Conservation (phyloP, 2,329 filamentous ascomycete species). For the Colletotrichum graminicola region DNA sequence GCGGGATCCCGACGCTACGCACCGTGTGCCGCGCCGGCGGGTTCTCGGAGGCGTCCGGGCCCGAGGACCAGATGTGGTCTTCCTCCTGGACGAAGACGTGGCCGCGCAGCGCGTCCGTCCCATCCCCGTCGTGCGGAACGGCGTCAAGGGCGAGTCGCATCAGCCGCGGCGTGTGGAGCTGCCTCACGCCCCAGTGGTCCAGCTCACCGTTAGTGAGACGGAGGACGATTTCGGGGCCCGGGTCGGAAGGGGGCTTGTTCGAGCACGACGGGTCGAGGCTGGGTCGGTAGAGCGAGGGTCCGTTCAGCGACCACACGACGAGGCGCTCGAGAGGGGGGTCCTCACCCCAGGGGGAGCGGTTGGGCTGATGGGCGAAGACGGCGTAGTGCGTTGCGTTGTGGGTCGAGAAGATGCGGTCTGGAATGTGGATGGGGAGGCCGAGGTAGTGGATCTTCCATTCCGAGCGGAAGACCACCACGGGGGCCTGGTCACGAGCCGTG, state of each 20-base stretch:
- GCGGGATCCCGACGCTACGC: constrained; percentile 65
- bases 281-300: constrained; percentile 61
- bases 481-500: not conserved
- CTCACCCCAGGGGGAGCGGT: constrained; percentile 66
- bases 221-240: constrained; percentile 54
- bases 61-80: constrained; percentile 62
- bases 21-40: constrained; percentile 60
- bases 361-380: constrained; percentile 72
- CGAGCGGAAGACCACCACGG: constrained; percentile 62
- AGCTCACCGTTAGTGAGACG: constrained; percentile 65
- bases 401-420: constrained; percentile 72
- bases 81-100: constrained; percentile 70
- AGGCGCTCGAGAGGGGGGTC: constrained; percentile 69
- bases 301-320: constrained; percentile 70
- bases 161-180: constrained; percentile 63
- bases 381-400: constrained; percentile 72
- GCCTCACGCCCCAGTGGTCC: constrained; percentile 64
- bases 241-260: constrained; percentile 4
- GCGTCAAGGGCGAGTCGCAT: constrained; percentile 64
- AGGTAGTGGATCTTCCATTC: constrained; percentile 73
- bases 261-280: constrained; percentile 58
- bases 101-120: constrained; percentile 35
- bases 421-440: constrained; percentile 65
- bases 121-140: constrained; percentile 49
- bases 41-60: constrained; percentile 56